Conservation (phyloP, 805 yeast species). For the Teunomyces kruisii region DNA sequence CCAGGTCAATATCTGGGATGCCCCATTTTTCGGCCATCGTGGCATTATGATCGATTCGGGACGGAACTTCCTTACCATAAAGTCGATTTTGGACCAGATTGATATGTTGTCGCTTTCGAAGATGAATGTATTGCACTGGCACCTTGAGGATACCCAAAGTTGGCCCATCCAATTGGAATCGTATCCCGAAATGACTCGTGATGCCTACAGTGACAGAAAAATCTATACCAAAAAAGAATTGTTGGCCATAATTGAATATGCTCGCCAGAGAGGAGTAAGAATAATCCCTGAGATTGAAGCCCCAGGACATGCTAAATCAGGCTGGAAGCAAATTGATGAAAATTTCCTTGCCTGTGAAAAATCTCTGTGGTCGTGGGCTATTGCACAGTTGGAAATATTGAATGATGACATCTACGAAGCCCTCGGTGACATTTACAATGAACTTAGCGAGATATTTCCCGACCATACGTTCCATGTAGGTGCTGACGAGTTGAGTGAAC, state of each 20-base stretch:
- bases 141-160: slow-evolving; percentile 37
- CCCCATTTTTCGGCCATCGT: slow-evolving; percentile 37
- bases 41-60: slow-evolving; percentile 43
- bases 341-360: slow-evolving; percentile 31
- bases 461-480: slow-evolving; percentile 44
- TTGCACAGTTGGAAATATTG: slow-evolving; percentile 38
- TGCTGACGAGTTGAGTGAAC: slow-evolving; percentile 34
- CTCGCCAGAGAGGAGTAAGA: slow-evolving; percentile 35
- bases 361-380: slow-evolving; percentile 22
- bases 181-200: slow-evolving; percentile 38
- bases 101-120: slow-evolving; percentile 39
- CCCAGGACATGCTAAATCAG: slow-evolving; percentile 43
- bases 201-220: slow-evolving; percentile 35
- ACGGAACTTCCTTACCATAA: slow-evolving; percentile 31
- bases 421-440: slow-evolving; percentile 31
- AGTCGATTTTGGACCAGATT: slow-evolving; percentile 31
- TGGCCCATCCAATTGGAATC: slow-evolving; percentile 37
- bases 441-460: slow-evolving; percentile 29
- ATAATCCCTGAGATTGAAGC: slow-evolving; percentile 42
- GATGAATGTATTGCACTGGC: slow-evolving; percentile 43
- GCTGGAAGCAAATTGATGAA: slow-evolving; percentile 34
- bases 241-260: slow-evolving; percentile 28
- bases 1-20: slow-evolving; percentile 32
- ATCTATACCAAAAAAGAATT: slow-evolving; percentile 28
- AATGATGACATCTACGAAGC: slow-evolving; percentile 31